These are phyloP conservation scores for Apophysomyces elegans DNA, from an alignment of 371 early-diverging fungal species.

Conservation along the genomic window DNA sequence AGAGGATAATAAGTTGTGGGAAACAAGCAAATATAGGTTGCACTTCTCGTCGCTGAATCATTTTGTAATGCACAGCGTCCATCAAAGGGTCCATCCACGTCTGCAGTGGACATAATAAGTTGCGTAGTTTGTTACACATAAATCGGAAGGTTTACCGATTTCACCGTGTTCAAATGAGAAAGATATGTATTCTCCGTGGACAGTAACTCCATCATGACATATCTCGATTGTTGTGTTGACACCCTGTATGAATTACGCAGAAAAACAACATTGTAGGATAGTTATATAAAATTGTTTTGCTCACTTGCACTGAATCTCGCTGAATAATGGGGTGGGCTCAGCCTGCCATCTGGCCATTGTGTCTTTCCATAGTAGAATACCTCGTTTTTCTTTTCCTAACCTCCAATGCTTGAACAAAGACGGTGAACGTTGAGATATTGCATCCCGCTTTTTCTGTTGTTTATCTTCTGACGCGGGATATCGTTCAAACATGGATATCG, in stretches of 20 bases:
- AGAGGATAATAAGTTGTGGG: conserved; percentile 18
- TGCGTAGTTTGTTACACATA: background rate
- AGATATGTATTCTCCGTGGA: conserved; percentile 25
- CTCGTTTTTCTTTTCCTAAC: background rate
- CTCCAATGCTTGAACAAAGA: conserved; percentile 5
- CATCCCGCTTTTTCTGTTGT: background rate
- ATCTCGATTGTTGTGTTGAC: conserved; percentile 1
- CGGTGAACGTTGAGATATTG: background rate
- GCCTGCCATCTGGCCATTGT: conserved; percentile 1
- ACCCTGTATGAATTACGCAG: no score
- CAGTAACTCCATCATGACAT: conserved; percentile 20
- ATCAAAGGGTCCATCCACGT: conserved; percentile 27
- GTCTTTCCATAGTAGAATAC: background rate
- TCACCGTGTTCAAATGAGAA: conserved; percentile 18
- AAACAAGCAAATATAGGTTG: conserved; percentile 21
- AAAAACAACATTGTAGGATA: background rate
- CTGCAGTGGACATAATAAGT: background rate
- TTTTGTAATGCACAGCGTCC: conserved; percentile 16
- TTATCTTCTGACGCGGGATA: background rate
- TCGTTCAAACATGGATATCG: conserved; percentile 1
- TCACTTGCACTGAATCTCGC: conserved; percentile 1
- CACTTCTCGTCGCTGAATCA: conserved; percentile 18
- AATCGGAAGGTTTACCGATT: conserved; percentile 18
- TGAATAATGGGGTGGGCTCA: background rate
- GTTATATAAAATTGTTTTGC: background rate